phyloP scores from a whole-genome alignment of 257 asterid genomes.

The Coffea canephora region DNA sequence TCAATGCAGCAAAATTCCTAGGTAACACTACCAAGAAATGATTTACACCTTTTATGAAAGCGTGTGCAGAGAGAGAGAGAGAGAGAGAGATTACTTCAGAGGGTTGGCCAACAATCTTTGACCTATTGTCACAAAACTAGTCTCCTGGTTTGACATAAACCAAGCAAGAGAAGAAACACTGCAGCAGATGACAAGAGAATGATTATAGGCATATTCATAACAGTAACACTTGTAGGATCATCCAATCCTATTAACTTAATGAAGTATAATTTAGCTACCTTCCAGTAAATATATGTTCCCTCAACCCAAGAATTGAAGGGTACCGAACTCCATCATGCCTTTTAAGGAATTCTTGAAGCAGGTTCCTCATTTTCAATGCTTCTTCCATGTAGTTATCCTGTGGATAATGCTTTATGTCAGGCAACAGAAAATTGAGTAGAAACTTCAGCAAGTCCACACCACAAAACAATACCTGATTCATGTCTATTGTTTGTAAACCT shows the following conservation, averaged over 20 bases:
- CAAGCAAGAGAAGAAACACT: constrained; percentile 99
- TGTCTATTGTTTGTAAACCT: constrained; percentile 95
- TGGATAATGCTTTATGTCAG: constrained; percentile 26
- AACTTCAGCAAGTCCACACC: constrained; percentile 14
- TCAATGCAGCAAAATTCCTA: background rate
- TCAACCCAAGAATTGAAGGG: constrained; percentile 92
- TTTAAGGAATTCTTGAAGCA: constrained; percentile 88
- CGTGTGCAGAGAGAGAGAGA: constrained; percentile 2
- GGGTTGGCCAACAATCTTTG: constrained; percentile 96
- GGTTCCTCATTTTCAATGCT: constrained; percentile 96
- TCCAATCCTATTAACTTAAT: constrained; percentile 5
- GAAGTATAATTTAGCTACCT: constrained; percentile 46
- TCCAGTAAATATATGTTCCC: constrained; percentile 99
- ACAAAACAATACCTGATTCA: constrained; percentile 74
- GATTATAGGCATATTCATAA: constrained; percentile 1
- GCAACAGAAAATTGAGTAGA: constrained; percentile 23
- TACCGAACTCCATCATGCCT: constrained; percentile 77
- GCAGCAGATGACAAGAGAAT: constrained; percentile 38
- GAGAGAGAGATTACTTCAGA: constrained; percentile 62
- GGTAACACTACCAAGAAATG: background rate
- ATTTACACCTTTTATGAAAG: background rate
- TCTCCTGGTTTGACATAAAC: constrained; percentile 99
- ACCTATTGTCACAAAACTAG: constrained; percentile 96
- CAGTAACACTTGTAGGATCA: background rate
- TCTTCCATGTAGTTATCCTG: constrained; percentile 99